A percentile compares a stretch with the other conserved stretches of the same genome.
Conservation (phyloP, 2,329 filamentous ascomycete species). For the Botrytis sinoallii region DNA sequence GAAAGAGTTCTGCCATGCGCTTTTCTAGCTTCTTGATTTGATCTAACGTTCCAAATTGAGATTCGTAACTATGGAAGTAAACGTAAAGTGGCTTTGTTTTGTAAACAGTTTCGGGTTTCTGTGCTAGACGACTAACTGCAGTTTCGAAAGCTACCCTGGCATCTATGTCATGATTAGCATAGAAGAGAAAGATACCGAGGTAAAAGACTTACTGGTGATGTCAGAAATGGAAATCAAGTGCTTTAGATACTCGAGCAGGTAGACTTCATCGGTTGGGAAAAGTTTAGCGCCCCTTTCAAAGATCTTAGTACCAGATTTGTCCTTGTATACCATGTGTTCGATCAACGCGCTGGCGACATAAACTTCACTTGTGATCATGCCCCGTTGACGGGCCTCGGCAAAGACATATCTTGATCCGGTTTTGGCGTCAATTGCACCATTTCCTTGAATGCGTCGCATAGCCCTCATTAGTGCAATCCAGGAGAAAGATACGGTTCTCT, state of each 20-base stretch:
- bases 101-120: constrained; percentile 68
- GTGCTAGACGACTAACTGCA: constrained; percentile 75
- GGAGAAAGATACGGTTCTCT: constrained; percentile 81
- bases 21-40: constrained; percentile 89
- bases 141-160: constrained; percentile 95
- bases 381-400: constrained; percentile 79
- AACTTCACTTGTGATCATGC: constrained; percentile 87
- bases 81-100: constrained; percentile 83
- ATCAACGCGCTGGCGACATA: constrained; percentile 92
- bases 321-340: constrained; percentile 94
- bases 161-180: constrained; percentile 52
- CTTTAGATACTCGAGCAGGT: constrained; percentile 94
- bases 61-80: constrained; percentile 95
- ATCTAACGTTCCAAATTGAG: constrained; percentile 85
- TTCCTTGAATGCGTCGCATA: constrained; percentile 91
- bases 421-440: constrained; percentile 49
- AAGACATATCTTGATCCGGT: constrained; percentile 82
- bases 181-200: background rate
- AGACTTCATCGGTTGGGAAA: constrained; percentile 89
- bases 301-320: constrained; percentile 87
- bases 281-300: constrained; percentile 91
- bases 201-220: constrained; percentile 71
- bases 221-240: constrained; percentile 91
- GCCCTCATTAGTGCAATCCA: constrained; percentile 95
- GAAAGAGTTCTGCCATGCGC: constrained; percentile 91